phyloP scores from a whole-genome alignment of 177 flowering plant genomes.

The Vitis hybrid region DNA sequence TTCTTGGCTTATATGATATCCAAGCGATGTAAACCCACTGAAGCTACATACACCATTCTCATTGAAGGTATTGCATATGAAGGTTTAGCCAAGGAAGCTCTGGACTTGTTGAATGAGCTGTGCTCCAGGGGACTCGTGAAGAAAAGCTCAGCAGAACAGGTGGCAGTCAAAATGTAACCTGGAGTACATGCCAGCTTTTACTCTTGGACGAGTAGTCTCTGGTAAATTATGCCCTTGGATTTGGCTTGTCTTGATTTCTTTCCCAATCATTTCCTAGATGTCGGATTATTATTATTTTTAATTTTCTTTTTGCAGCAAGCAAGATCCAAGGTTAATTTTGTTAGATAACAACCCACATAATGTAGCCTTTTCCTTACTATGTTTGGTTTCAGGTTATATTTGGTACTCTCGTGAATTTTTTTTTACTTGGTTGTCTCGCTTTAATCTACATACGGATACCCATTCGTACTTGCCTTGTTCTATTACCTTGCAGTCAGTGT shows the following conservation, averaged over 20 bases:
- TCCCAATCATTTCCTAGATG: background rate
- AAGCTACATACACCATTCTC: constrained; percentile 73
- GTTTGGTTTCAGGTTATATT: background rate
- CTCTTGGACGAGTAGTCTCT: constrained; percentile 9
- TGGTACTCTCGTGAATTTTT: background rate
- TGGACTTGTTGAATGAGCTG: constrained; percentile 64
- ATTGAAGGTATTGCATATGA: constrained; percentile 86
- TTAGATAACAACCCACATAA: constrained; percentile 1
- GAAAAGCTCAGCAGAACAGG: constrained; percentile 60
- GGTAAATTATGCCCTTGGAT: background rate
- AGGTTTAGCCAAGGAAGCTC: constrained; percentile 70
- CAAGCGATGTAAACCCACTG: constrained; percentile 82
- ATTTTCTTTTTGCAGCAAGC: constrained; percentile 6
- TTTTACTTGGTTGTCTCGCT: background rate
- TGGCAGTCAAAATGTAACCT: constrained; percentile 47
- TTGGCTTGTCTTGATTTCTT: constrained; percentile 1
- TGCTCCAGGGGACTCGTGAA: constrained; percentile 69
- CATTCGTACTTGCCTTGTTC: background rate
- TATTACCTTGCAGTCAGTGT: too few relatives aligned
- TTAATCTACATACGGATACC: background rate
- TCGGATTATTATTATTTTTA: background rate
- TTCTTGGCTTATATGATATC: constrained; percentile 70
- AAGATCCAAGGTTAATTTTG: constrained; percentile 24
- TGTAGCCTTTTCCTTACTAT: constrained; percentile 1
- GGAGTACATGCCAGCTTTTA: constrained; percentile 1